Conservation (phyloP, 345 rosid genomes). For the Euphorbia pulcherrima region DNA sequence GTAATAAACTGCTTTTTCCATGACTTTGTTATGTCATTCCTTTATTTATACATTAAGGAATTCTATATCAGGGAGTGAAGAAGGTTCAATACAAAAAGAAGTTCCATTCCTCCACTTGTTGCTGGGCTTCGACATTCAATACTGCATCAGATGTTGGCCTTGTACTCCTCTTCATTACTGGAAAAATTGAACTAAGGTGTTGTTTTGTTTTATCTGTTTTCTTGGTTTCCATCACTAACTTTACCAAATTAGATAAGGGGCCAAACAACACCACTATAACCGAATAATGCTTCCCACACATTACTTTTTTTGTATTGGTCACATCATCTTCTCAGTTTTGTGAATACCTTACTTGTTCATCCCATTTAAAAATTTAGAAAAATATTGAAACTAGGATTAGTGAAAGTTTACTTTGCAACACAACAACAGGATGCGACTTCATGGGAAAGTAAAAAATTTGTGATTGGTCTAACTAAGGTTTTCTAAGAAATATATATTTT, state of each 20-base stretch:
- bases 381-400: too few relatives aligned
- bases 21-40: background rate
- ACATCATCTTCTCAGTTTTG: background rate
- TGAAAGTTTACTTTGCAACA: too few relatives aligned
- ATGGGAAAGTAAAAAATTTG: too few relatives aligned
- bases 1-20: conserved; percentile 29
- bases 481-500: background rate
- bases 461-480: too few relatives aligned
- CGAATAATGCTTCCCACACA: background rate
- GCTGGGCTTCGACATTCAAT: conserved; percentile 74
- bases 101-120: conserved; percentile 59
- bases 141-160: conserved; percentile 62
- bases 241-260: background rate
- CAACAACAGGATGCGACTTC: too few relatives aligned
- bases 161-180: conserved; percentile 57
- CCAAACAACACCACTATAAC: background rate
- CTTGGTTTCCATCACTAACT: background rate
- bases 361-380: too few relatives aligned
- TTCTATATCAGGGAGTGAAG: conserved; percentile 57
- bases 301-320: background rate
- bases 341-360: too few relatives aligned
- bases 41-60: background rate
- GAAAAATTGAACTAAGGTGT: conserved; percentile 79
- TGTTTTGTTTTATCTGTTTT: background rate
- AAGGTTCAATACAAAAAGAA: conserved; percentile 80